A percentile compares a stretch with the other conserved stretches of the same genome.
phyloP scores from a whole-genome alignment of 371 early-diverging fungal species.

The Mucor piriformis region DNA sequence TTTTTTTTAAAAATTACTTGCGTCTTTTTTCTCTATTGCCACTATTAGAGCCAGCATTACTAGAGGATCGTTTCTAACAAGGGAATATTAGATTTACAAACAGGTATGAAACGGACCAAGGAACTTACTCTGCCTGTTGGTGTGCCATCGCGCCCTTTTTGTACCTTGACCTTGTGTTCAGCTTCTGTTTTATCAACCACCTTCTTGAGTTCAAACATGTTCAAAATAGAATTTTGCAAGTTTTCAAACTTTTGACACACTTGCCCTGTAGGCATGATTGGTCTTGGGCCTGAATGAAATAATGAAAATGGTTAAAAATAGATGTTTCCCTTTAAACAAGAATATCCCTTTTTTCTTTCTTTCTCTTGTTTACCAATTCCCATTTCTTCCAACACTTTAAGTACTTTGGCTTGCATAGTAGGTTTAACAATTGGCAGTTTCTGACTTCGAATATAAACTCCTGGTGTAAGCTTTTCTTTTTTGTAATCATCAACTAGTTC shows the following conservation, averaged over 20 bases:
- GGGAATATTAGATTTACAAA: no score
- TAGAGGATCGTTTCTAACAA: slow-evolving; percentile 30
- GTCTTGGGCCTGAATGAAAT: slow-evolving; percentile 54
- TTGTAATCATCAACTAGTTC: slow-evolving; percentile 26
- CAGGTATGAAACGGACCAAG: not conserved
- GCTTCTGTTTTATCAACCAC: slow-evolving; percentile 77
- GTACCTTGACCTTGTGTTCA: slow-evolving; percentile 67
- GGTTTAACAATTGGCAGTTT: slow-evolving; percentile 70
- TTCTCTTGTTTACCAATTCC: slow-evolving; percentile 46
- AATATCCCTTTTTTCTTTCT: not conserved
- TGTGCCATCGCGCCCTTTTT: slow-evolving; percentile 41
- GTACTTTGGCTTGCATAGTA: slow-evolving; percentile 63
- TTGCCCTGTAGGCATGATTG: slow-evolving; percentile 79
- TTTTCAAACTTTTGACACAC: slow-evolving; percentile 78
- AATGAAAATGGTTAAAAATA: slow-evolving; percentile 20
- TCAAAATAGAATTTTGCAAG: slow-evolving; percentile 69
- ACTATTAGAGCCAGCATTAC: slow-evolving; percentile 21
- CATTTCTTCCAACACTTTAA: slow-evolving; percentile 71
- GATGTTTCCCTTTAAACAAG: not conserved
- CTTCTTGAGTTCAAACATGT: slow-evolving; percentile 81
- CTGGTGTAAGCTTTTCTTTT: slow-evolving; percentile 72
- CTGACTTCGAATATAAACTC: slow-evolving; percentile 77
- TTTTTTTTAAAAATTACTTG: slow-evolving; percentile 5
- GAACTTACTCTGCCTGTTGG: slow-evolving; percentile 15
- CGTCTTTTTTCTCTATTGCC: slow-evolving; percentile 30